Conservation (phyloP, 768 basidiomycete genomes). For the Leucosporidium yakuticum region DNA sequence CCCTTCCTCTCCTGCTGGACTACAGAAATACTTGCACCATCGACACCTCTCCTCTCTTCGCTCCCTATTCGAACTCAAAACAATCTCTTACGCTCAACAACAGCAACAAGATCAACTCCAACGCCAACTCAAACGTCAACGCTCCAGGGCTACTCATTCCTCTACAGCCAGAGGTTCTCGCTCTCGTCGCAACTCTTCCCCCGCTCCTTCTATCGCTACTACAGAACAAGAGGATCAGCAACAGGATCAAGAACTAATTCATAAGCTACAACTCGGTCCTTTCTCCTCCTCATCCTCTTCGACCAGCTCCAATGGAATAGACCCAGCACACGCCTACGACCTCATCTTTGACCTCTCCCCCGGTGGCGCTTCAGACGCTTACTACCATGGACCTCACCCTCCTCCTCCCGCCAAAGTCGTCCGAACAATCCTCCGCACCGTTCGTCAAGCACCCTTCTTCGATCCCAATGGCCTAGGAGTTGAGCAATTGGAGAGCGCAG, state of each 20-base stretch:
- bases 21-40: constrained; percentile 18
- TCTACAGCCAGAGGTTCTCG: too few species aligned
- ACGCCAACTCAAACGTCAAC: constrained; percentile 9
- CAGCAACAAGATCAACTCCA: constrained; percentile 14
- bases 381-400: constrained; percentile 33
- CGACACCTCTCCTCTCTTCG: constrained; percentile 26
- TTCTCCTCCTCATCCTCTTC: too few species aligned
- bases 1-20: constrained; percentile 5
- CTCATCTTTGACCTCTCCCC: constrained; percentile 21
- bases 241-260: background rate
- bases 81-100: constrained; percentile 15
- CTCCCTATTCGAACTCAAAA: constrained; percentile 23
- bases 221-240: background rate
- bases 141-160: background rate
- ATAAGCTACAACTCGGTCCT: background rate
- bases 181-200: background rate
- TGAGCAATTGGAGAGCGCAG: constrained; percentile 11
- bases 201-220: background rate
- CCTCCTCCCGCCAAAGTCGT: constrained; percentile 28
- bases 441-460: constrained; percentile 13
- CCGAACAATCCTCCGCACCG: constrained; percentile 16
- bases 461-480: constrained; percentile 23
- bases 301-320: background rate
- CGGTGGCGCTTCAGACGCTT: constrained; percentile 19
- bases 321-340: constrained; percentile 26